A percentile compares a stretch with the other conserved stretches of the same genome.
Evolutionary conservation across 1,284 basidiomycete genomes (phyloP).

Genomic region (Malassezia brasiliensis): DNA sequence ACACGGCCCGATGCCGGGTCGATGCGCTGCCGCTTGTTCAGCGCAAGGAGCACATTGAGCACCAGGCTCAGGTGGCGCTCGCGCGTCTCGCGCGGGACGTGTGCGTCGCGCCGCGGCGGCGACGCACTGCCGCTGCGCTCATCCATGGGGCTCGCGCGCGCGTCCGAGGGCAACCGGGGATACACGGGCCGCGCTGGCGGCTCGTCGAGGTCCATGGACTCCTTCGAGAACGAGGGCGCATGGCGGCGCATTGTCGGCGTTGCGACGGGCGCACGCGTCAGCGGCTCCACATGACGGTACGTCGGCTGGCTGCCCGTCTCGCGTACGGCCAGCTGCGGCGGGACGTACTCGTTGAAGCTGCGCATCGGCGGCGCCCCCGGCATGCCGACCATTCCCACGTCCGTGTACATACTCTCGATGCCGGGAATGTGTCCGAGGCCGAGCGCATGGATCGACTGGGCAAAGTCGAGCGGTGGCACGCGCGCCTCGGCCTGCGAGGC

Average conservation of each 20-base stretch:
- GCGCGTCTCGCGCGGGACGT: not conserved
- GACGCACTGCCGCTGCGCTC: not conserved
- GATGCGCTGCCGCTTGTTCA: slow-evolving; percentile 9
- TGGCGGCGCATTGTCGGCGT: not conserved
- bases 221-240: not conserved
- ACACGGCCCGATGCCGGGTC: slow-evolving; percentile 7
- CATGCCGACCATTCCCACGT: not conserved
- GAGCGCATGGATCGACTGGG: slow-evolving; percentile 22
- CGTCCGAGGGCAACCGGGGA: not conserved
- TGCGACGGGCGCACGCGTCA: slow-evolving; percentile 34
- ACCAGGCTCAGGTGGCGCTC: slow-evolving; percentile 11
- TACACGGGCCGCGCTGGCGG: not conserved
- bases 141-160: not conserved
- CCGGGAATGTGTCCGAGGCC: slow-evolving; percentile 40
- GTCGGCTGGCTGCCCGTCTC: slow-evolving; percentile 2
- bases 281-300: slow-evolving; percentile 40
- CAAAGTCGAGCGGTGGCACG: slow-evolving; percentile 7
- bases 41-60: slow-evolving; percentile 13
- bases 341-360: not conserved
- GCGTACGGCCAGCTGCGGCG: not conserved
- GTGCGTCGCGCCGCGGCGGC: not conserved
- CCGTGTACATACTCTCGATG: slow-evolving; percentile 24
- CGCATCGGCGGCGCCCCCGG: not conserved
- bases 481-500: not conserved
- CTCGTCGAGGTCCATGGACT: not conserved